Percentiles rank a stretch among this genome's conserved stretches.
Conservation (phyloP, 768 basidiomycete genomes). For the Tulasnella sp. region DNA sequence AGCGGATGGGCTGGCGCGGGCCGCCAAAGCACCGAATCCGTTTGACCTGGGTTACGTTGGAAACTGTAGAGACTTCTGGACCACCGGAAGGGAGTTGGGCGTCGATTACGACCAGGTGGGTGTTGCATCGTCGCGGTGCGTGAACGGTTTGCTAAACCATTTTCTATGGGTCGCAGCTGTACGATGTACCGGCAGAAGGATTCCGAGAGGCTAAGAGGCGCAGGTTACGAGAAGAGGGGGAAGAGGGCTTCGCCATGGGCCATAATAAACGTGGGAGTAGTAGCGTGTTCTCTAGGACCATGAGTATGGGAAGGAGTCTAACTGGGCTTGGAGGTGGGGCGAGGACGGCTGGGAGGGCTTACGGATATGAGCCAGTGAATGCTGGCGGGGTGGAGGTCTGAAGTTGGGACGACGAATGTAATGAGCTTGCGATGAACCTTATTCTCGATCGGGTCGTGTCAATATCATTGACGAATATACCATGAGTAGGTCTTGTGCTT, state of each 20-base stretch:
- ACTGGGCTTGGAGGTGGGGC: neutral
- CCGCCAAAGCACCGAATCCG: conserved; percentile 72
- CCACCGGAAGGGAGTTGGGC: conserved; percentile 67
- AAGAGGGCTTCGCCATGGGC: conserved; percentile 21
- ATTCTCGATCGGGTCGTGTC: no score
- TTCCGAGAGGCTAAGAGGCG: conserved; percentile 62
- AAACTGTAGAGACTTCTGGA: conserved; percentile 95
- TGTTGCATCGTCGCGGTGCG: neutral
- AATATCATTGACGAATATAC: no score
- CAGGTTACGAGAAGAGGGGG: conserved; percentile 47
- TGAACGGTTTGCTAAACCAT: neutral
- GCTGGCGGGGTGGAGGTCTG: conserved; percentile 6
- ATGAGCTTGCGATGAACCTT: no score
- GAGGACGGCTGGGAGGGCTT: neutral
- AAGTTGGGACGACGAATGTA: neutral
- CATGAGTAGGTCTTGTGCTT: no score
- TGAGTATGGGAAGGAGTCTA: conserved; percentile 11
- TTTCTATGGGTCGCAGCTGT: conserved; percentile 33
- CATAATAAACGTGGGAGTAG: neutral
- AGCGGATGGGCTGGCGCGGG: conserved; percentile 70
- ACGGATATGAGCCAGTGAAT: conserved; percentile 12
- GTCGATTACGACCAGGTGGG: conserved; percentile 67
- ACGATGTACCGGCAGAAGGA: conserved; percentile 82
- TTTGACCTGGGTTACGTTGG: conserved; percentile 72
- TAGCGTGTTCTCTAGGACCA: conserved; percentile 1